Conservation (phyloP, 148 eudicot species). For the Vaccinium macrocarpon region DNA sequence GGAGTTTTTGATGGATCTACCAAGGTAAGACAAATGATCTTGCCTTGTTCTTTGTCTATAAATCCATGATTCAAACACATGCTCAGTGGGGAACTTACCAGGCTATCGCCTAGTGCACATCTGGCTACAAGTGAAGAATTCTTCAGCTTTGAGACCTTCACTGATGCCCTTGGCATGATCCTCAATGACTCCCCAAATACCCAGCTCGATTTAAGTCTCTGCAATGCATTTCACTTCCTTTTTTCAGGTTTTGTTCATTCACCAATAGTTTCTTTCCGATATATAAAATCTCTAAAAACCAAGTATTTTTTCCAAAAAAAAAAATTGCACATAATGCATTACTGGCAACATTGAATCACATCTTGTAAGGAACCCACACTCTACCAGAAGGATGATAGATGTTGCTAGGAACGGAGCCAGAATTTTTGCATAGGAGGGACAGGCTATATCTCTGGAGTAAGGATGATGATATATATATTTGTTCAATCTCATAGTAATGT, state of each 20-base stretch:
- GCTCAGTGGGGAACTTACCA: slow-evolving; percentile 48
- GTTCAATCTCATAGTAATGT: too few species aligned
- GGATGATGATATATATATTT: too few species aligned
- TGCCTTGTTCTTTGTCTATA: background rate
- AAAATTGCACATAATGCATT: background rate
- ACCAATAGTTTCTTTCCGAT: background rate
- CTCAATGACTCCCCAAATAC: slow-evolving; percentile 70
- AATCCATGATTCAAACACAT: background rate
- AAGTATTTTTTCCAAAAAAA: background rate
- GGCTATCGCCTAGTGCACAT: slow-evolving; percentile 88
- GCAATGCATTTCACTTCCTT: slow-evolving; percentile 17
- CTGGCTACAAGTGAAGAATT: slow-evolving; percentile 53
- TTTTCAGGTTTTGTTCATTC: slow-evolving; percentile 2
- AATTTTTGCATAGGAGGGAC: too few species aligned
- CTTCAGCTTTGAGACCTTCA: slow-evolving; percentile 49
- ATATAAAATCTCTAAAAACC: background rate
- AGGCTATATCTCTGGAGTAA: too few species aligned
- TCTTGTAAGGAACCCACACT: background rate
- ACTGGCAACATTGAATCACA: background rate
- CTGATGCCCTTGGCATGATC: slow-evolving; percentile 54
- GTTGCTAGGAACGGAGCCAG: too few species aligned
- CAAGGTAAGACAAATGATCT: background rate
- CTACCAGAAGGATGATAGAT: background rate
- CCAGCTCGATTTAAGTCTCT: slow-evolving; percentile 82
- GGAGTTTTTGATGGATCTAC: background rate